Percentiles rank a stretch among this genome's conserved stretches.
Conservation (phyloP, 179 eudicot species). For the Sideroxylon spinosum region DNA sequence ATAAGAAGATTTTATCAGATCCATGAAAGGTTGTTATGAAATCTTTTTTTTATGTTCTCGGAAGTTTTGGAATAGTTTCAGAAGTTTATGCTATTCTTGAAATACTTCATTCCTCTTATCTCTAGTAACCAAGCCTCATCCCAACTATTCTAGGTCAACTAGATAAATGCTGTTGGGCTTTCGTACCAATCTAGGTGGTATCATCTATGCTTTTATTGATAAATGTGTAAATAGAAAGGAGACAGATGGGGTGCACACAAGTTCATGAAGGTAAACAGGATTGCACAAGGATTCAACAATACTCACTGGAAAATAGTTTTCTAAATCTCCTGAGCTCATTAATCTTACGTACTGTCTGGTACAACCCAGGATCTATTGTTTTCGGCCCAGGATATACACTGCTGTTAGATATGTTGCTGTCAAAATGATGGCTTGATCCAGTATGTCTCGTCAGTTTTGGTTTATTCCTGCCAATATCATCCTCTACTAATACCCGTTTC, state of each 20-base stretch:
- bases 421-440: too few species aligned
- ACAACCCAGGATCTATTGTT: too few species aligned
- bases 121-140: neutral
- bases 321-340: too few species aligned
- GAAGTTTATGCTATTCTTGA: slow-evolving; percentile 2
- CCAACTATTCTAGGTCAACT: neutral
- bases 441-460: too few species aligned
- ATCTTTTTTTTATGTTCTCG: neutral
- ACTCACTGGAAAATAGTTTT: neutral
- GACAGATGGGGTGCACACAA: too few species aligned
- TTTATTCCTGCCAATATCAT: too few species aligned
- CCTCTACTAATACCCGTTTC: too few species aligned
- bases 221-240: neutral
- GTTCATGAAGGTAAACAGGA: too few species aligned
- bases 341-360: too few species aligned
- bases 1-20: neutral
- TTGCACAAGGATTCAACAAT: neutral
- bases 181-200: neutral
- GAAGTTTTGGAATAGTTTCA: neutral
- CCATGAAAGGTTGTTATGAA: neutral
- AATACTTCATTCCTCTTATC: neutral
- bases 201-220: neutral
- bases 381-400: too few species aligned
- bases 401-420: too few species aligned
- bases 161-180: neutral